Percentiles rank a stretch among this genome's conserved stretches.
Evolutionary conservation across 441 rosid species (phyloP).

Genomic region (Euphorbia schlechtendalii): DNA sequence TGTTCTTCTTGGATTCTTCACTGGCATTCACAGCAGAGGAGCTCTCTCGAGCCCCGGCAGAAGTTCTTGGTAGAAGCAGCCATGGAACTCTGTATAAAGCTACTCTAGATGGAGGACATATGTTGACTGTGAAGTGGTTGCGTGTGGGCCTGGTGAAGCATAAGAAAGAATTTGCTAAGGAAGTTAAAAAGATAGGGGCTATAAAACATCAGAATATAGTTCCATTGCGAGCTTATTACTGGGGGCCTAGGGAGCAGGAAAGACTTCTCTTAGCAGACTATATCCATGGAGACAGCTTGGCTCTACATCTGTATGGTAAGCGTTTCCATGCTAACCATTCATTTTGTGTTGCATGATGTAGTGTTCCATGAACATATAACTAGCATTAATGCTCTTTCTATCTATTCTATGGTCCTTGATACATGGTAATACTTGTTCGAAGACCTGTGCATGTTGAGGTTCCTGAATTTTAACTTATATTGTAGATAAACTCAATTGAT

Average conservation of each 20-base stretch:
- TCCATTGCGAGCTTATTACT: conserved; percentile 79
- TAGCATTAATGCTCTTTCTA: background rate
- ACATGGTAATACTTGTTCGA: background rate
- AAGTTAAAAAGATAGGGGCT: conserved; percentile 71
- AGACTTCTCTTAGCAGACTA: conserved; percentile 85
- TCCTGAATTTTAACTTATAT: background rate
- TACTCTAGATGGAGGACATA: conserved; percentile 70
- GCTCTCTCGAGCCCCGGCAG: conserved; percentile 91
- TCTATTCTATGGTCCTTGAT: conserved; percentile 8
- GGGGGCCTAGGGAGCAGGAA: conserved; percentile 97
- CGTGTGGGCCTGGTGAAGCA: conserved; percentile 83
- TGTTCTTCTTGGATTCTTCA: conserved; percentile 67
- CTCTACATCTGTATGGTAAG: conserved; percentile 87
- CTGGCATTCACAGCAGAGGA: conserved; percentile 81
- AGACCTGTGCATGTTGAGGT: background rate
- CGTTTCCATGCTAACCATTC: conserved; percentile 6
- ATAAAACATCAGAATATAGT: conserved; percentile 69
- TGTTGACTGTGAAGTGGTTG: conserved; percentile 93
- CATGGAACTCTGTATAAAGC: conserved; percentile 95
- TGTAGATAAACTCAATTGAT: background rate
- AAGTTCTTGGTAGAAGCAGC: conserved; percentile 97
- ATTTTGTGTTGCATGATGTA: background rate
- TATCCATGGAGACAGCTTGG: conserved; percentile 80
- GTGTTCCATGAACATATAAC: background rate
- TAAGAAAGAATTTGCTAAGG: conserved; percentile 86